Evolutionary conservation across 2,329 filamentous ascomycete species (phyloP).

Genomic region (Calonectria henricotiae): DNA sequence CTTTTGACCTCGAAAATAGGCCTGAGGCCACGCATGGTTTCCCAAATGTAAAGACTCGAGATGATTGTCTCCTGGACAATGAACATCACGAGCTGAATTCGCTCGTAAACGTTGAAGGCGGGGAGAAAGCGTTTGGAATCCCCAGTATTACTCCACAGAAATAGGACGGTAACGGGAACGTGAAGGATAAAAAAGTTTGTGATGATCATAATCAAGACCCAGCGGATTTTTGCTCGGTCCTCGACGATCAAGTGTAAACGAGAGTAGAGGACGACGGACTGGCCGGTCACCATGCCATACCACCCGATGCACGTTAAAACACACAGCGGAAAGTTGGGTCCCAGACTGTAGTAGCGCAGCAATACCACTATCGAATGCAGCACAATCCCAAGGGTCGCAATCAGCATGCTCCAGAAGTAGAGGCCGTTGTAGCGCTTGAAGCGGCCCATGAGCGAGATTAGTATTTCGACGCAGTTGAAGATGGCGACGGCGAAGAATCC

Average conservation of each 20-base stretch:
- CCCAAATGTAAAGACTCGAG: conserved; percentile 69
- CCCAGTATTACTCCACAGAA: conserved; percentile 66
- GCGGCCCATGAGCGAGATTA: conserved; percentile 10
- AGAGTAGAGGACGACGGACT: conserved; percentile 75
- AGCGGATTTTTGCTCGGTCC: conserved; percentile 65
- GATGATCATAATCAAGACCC: conserved; percentile 73
- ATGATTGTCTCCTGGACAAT: conserved; percentile 71
- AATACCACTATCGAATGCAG: conserved; percentile 12
- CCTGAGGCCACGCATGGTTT: conserved; percentile 66
- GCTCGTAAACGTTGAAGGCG: conserved; percentile 66
- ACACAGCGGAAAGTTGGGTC: conserved; percentile 24
- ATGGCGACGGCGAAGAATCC: conserved; percentile 28
- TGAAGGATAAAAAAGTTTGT: conserved; percentile 69
- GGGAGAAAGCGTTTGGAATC: conserved; percentile 44
- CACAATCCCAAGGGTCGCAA: conserved; percentile 13
- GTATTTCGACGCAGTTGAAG: conserved; percentile 25
- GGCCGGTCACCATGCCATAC: conserved; percentile 72
- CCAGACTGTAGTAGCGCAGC: conserved; percentile 24
- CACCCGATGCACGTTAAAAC: conserved; percentile 48
- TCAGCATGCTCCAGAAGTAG: conserved; percentile 29
- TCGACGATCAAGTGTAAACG: conserved; percentile 74
- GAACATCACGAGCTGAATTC: conserved; percentile 70
- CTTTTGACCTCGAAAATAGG: conserved; percentile 56
- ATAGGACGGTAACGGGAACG: conserved; percentile 69
- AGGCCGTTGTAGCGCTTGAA: conserved; percentile 28